These are phyloP conservation scores for Phytopythium boreale DNA, from an alignment of 352 stramenopile species.

Conservation along the genomic window DNA sequence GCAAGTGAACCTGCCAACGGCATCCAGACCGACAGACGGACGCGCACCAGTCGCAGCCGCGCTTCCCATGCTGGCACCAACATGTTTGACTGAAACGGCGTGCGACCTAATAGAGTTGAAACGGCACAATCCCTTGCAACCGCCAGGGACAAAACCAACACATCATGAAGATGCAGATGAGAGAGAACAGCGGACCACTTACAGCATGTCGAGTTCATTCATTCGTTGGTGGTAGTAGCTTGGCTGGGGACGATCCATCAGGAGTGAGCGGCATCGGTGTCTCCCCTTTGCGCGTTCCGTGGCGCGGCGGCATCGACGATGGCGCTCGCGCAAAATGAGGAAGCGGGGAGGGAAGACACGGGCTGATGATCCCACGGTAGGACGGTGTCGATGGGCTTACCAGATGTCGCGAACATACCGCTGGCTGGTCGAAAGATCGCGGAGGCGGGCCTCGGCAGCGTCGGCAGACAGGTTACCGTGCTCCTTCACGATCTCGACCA, in stretches of 20 bases:
- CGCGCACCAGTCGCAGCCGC: not conserved
- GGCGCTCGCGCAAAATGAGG: not conserved
- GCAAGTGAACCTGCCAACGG: not conserved
- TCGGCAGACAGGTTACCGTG: constrained; percentile 51
- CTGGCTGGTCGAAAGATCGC: constrained; percentile 53
- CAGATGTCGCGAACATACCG: constrained; percentile 91
- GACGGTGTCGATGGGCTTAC: constrained; percentile 19
- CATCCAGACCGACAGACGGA: not conserved
- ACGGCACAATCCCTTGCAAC: constrained; percentile 1
- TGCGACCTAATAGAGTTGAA: constrained; percentile 1
- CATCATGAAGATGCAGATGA: not conserved
- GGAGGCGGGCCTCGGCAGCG: constrained; percentile 59
- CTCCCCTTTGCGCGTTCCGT: constrained; percentile 3
- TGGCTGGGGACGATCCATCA: not conserved
- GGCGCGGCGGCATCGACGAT: not conserved
- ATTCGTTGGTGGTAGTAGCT: not conserved
- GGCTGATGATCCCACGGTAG: not conserved
- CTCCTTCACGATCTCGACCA: constrained; percentile 77
- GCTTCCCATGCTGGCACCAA: not conserved
- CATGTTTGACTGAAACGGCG: not conserved
- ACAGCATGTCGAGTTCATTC: not conserved
- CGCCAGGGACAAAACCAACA: not conserved
- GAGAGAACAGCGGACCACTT: not conserved
- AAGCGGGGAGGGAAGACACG: constrained; percentile 6
- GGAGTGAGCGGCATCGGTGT: not conserved